Conservation (phyloP, 1,139 yeast species). For the Kluyveromyces sp. region DNA sequence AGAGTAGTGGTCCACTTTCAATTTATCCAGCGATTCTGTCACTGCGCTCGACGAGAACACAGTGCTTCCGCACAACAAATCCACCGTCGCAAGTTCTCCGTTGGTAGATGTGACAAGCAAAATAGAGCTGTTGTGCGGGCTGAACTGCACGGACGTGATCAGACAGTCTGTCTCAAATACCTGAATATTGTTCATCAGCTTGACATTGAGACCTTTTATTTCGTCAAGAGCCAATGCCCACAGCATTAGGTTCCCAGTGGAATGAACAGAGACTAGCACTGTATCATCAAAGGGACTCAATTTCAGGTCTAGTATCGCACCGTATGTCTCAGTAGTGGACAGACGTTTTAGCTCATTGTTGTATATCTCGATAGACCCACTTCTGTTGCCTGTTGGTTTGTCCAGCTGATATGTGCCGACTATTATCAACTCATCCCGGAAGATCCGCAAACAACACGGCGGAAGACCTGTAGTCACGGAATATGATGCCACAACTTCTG, state of each 20-base stretch:
- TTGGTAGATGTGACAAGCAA: conserved; percentile 51
- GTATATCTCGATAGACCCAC: conserved; percentile 71
- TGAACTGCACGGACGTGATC: conserved; percentile 62
- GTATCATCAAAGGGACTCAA: conserved; percentile 47
- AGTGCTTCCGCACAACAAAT: conserved; percentile 13
- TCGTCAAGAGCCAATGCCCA: conserved; percentile 43
- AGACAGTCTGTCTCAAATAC: conserved; percentile 44
- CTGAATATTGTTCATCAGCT: conserved; percentile 31
- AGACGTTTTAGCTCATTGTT: conserved; percentile 26
- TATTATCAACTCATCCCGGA: conserved; percentile 41
- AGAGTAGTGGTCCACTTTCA: conserved; percentile 7
- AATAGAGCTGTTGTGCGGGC: conserved; percentile 35
- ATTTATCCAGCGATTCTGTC: not conserved
- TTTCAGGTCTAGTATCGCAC: conserved; percentile 75
- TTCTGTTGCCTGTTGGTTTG: conserved; percentile 47
- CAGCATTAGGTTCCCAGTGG: conserved; percentile 63
- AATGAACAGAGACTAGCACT: conserved; percentile 59
- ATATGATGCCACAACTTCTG: conserved; percentile 16
- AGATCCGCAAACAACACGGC: conserved; percentile 74
- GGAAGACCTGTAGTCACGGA: conserved; percentile 49
- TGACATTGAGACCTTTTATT: conserved; percentile 14
- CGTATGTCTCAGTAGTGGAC: conserved; percentile 35
- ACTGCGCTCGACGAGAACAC: not conserved
- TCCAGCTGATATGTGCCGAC: conserved; percentile 78
- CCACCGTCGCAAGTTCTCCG: conserved; percentile 40